Base-by-base conservation (phyloP, 225 moss, liverwort and hornwort species). In the Sphagnum contortum region DNA sequence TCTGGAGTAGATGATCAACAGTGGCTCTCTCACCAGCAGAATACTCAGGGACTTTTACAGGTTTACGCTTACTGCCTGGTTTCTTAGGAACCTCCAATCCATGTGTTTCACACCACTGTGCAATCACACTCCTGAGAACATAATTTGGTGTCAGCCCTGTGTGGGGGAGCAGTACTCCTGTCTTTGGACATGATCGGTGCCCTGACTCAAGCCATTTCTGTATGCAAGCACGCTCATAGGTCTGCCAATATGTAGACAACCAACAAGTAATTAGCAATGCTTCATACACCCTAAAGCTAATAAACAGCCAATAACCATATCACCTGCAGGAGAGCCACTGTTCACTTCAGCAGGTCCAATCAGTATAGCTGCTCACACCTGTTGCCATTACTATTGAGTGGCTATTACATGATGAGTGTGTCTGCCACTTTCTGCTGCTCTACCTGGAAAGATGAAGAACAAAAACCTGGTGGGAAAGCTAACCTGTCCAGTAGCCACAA, bases 401-500 rank as follows among this genome's bases (percentile, higher is more conserved):
- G 29, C 29, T 29, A 29, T 29, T 29, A 1, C 29, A 29, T 29
- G 29, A 29, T 29, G 29, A 29, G 29, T 29, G 29, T 29, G 29
- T 29, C 29, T 29, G 29, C 29, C 29, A 29, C 29, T 29, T 29
- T 1, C 29, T 29, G 29, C 29, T 29, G 29, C 29, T 29, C 29
- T 29, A 29, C 29, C 55, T 56, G 8, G 13, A 61, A 14, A 61
- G 10, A 14, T 9, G 47, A 64, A 9, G n/a, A 12, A 29, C 29
- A 29, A 29, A 29, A 29, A 29, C 29, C 29, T 29, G 29, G 29
- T 29, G 29, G 29, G 29, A 29, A 29, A 63, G 48, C 63, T 11
- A 57, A 83, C 83, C 81, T 84, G 81, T 50, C 88, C 80, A 52
- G 82, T 85, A 61, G 82, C 85, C 59, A 85, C 88, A 57, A 88